A percentile compares a stretch with the other conserved stretches of the same genome.
Conservation (phyloP, 495 filamentous ascomycete species). For the Trichoderma orchidacearum region DNA sequence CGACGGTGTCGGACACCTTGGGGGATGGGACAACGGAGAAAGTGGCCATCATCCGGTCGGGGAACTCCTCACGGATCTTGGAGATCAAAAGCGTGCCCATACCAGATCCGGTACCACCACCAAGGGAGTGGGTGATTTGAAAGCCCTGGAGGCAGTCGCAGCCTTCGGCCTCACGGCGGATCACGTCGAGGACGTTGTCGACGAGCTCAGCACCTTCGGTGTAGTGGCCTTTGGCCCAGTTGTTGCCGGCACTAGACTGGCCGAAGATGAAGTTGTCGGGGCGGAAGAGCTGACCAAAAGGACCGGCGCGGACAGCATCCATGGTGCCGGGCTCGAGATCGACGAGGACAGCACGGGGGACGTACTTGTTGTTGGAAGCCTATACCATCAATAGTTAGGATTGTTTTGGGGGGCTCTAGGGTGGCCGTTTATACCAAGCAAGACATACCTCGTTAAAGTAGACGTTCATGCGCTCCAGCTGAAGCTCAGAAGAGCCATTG, state of each 20-base stretch:
- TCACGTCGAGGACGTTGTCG: slow-evolving; percentile 95
- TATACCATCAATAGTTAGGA: slow-evolving; percentile 16
- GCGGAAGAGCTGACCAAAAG: slow-evolving; percentile 98
- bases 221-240: slow-evolving; percentile 99
- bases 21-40: slow-evolving; percentile 99
- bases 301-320: slow-evolving; percentile 97
- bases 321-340: slow-evolving; percentile 98
- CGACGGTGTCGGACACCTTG: slow-evolving; percentile 99
- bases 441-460: slow-evolving; percentile 96
- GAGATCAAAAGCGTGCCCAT: slow-evolving; percentile 99
- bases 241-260: slow-evolving; percentile 99
- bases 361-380: slow-evolving; percentile 96
- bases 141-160: slow-evolving; percentile 99
- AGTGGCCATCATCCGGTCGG: slow-evolving; percentile 99
- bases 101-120: slow-evolving; percentile 99
- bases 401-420: slow-evolving; percentile 2
- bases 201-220: slow-evolving; percentile 99
- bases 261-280: slow-evolving; percentile 99
- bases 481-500: slow-evolving; percentile 94
- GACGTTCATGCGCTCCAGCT: slow-evolving; percentile 99
- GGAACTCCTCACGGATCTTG: slow-evolving; percentile 99
- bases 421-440: neutral
- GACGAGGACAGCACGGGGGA: slow-evolving; percentile 97
- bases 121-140: slow-evolving; percentile 99
- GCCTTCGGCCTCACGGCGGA: slow-evolving; percentile 96